phyloP scores from a whole-genome alignment of 176 grass and related monocot genomes.

The Eleusine indica region DNA sequence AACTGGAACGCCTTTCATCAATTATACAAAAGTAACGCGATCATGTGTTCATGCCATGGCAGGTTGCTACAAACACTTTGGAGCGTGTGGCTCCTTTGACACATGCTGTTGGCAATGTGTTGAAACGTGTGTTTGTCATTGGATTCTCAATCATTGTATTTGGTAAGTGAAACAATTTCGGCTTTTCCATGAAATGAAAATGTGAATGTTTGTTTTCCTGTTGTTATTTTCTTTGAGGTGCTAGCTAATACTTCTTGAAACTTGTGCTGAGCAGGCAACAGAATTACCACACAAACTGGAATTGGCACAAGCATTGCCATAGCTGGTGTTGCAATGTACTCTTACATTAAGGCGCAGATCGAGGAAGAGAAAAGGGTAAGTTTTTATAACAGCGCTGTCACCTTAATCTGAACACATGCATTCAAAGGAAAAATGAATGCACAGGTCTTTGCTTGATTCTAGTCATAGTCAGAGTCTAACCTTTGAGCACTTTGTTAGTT shows the following conservation, averaged over 20 bases:
- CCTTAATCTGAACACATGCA: conserved; percentile 11
- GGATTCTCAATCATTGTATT: conserved; percentile 88
- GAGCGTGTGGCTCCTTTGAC: conserved; percentile 96
- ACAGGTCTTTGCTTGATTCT: conserved; percentile 11
- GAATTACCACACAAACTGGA: conserved; percentile 87
- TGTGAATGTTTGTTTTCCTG: conserved; percentile 28
- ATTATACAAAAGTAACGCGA: conserved; percentile 24
- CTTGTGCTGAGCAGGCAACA: conserved; percentile 76
- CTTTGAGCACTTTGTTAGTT: background rate
- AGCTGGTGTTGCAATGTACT: conserved; percentile 88
- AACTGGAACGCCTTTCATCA: background rate
- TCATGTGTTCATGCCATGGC: conserved; percentile 30
- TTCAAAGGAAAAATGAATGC: conserved; percentile 7
- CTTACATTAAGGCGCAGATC: conserved; percentile 95
- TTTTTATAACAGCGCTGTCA: conserved; percentile 19
- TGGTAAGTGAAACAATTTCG: conserved; percentile 47
- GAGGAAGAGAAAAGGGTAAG: conserved; percentile 98
- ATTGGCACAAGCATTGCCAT: conserved; percentile 92
- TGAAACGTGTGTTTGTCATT: conserved; percentile 99
- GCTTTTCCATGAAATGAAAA: conserved; percentile 25
- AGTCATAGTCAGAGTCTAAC: background rate
- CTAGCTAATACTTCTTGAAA: conserved; percentile 32
- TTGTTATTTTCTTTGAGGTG: background rate
- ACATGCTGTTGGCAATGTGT: conserved; percentile 96
- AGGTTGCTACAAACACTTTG: conserved; percentile 97